A percentile compares a stretch with the other conserved stretches of the same genome.
Conservation (phyloP, 2,329 filamentous ascomycete genomes). For the Cercospora nicotianae region DNA sequence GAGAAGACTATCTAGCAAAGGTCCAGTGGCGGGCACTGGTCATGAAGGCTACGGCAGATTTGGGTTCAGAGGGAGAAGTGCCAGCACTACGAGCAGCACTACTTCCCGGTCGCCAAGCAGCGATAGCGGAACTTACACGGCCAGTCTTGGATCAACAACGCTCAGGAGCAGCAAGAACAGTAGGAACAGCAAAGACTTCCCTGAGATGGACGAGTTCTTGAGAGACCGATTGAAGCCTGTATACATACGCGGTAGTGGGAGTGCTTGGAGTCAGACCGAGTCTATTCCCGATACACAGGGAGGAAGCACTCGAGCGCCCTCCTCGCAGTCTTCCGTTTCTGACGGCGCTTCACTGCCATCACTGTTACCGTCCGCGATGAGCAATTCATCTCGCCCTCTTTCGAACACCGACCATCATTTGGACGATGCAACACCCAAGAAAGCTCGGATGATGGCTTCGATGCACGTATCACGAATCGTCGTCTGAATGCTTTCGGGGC, state of each 20-base stretch:
- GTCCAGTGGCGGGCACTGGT: constrained; percentile 87
- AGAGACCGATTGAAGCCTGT: constrained; percentile 48
- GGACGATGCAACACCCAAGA: constrained; percentile 25
- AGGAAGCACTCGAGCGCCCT: constrained; percentile 14
- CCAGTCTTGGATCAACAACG: constrained; percentile 37
- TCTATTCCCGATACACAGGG: constrained; percentile 22
- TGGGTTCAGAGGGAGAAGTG: constrained; percentile 64
- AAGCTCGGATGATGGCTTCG: constrained; percentile 30
- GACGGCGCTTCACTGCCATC: constrained; percentile 27
- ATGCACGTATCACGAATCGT: constrained; percentile 18
- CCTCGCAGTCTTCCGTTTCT: constrained; percentile 28
- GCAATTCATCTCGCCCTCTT: constrained; percentile 13
- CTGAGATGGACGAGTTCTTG: constrained; percentile 50
- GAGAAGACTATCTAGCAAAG: constrained; percentile 65
- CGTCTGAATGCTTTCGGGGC: constrained; percentile 14
- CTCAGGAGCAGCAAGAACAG: constrained; percentile 44
- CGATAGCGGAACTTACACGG: constrained; percentile 42
- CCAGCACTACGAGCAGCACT: constrained; percentile 56
- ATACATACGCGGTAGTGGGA: constrained; percentile 48
- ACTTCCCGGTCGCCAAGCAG: constrained; percentile 50
- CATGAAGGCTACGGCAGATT: constrained; percentile 81
- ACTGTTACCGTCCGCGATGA: constrained; percentile 36
- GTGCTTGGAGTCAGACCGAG: constrained; percentile 34
- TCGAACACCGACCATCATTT: constrained; percentile 18
- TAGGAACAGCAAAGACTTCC: constrained; percentile 42